Evolutionary conservation across 164 flowering plant species (phyloP).

Genomic region (Akebia trifoliata): DNA sequence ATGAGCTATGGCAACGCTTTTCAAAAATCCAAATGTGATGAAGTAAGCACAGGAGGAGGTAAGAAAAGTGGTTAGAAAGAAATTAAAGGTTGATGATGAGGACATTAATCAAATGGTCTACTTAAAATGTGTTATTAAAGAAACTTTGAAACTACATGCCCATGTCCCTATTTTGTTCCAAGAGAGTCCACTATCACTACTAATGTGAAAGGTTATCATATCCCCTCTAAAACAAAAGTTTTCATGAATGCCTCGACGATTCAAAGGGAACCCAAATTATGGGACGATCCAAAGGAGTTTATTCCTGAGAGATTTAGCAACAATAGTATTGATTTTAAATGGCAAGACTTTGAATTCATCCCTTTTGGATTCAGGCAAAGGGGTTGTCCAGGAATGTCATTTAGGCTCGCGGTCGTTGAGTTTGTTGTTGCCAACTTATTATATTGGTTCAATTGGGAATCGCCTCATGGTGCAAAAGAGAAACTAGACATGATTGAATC

Average conservation of each 20-base stretch:
- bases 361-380: constrained; percentile 13
- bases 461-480: constrained; percentile 3
- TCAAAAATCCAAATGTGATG: constrained; percentile 13
- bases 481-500: constrained; percentile 4
- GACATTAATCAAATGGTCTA: constrained; percentile 20
- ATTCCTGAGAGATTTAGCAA: too few relatives aligned
- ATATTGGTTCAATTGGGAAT: constrained; percentile 11
- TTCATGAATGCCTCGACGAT: constrained; percentile 22
- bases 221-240: constrained; percentile 12
- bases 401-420: background rate
- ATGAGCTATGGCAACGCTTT: constrained; percentile 17
- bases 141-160: constrained; percentile 24
- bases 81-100: constrained; percentile 1
- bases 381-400: constrained; percentile 7
- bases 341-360: too few relatives aligned
- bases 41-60: constrained; percentile 19
- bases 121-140: constrained; percentile 24
- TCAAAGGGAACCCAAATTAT: too few relatives aligned
- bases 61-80: constrained; percentile 9
- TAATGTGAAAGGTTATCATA: constrained; percentile 16
- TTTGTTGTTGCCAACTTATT: constrained; percentile 13
- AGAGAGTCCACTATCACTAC: constrained; percentile 9
- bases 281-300: constrained; percentile 25
- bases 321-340: too few relatives aligned
- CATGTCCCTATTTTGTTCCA: constrained; percentile 20